Conservation (phyloP, 805 yeast genomes). For the Nakazawaea ishiwadae region DNA sequence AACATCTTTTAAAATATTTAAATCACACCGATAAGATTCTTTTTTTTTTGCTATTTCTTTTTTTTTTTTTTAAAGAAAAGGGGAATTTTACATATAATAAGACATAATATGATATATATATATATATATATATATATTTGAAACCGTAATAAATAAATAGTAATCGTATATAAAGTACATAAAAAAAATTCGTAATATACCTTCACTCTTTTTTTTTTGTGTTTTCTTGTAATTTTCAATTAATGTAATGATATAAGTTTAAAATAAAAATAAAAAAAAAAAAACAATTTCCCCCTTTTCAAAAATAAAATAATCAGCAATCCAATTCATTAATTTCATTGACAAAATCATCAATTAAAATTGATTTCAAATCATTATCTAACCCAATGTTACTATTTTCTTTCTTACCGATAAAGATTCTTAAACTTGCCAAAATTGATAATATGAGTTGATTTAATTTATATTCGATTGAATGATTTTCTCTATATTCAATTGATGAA, state of each 20-base stretch:
- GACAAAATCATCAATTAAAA: constrained; percentile 8
- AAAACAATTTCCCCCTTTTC: background rate
- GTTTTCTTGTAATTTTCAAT: too few relatives aligned
- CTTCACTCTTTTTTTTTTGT: too few relatives aligned
- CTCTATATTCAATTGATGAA: constrained; percentile 11
- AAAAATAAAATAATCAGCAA: background rate
- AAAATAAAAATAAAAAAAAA: background rate
- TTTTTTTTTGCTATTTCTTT: too few relatives aligned
- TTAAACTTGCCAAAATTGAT: constrained; percentile 7
- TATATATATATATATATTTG: too few relatives aligned
- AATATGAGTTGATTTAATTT: constrained; percentile 5
- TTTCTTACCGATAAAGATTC: constrained; percentile 8
- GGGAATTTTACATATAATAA: too few relatives aligned
- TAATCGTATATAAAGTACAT: too few relatives aligned
- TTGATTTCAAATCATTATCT: constrained; percentile 6
- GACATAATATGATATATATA: too few relatives aligned
- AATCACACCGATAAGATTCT: too few relatives aligned
- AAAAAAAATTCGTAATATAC: too few relatives aligned
- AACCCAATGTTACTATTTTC: background rate
- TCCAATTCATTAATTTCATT: constrained; percentile 12
- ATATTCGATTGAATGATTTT: constrained; percentile 9
- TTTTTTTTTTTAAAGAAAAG: too few relatives aligned
- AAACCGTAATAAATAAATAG: too few relatives aligned
- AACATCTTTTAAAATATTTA: too few relatives aligned
- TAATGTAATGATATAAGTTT: background rate